A percentile compares a stretch with the other conserved stretches of the same genome.
Evolutionary conservation across 2,329 filamentous ascomycete genomes (phyloP).

Genomic region (Lasiodiplodia sp.): DNA sequence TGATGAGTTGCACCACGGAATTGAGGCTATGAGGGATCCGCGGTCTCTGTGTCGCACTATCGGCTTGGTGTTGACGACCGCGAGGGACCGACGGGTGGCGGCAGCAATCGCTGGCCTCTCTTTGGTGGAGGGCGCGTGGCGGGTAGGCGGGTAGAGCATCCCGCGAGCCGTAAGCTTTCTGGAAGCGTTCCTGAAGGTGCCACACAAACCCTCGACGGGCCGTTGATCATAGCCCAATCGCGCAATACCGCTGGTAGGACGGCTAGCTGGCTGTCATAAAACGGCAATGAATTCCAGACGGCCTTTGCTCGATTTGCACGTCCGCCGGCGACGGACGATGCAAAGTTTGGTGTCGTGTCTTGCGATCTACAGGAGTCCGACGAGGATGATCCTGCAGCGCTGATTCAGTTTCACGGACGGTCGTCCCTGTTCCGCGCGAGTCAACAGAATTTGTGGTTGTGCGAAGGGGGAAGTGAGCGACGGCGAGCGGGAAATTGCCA

Average conservation of each 20-base stretch:
- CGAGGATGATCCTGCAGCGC: slow-evolving; percentile 19
- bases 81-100: not conserved
- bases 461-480: slow-evolving; percentile 12
- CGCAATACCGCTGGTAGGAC: slow-evolving; percentile 1
- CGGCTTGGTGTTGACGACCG: slow-evolving; percentile 16
- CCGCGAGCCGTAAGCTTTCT: slow-evolving; percentile 15
- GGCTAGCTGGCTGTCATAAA: slow-evolving; percentile 6
- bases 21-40: slow-evolving; percentile 24
- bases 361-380: slow-evolving; percentile 15
- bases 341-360: slow-evolving; percentile 14
- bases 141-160: slow-evolving; percentile 6
- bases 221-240: slow-evolving; percentile 22
- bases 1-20: not conserved
- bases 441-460: slow-evolving; percentile 1
- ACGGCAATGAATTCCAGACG: slow-evolving; percentile 16
- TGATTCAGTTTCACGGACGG: slow-evolving; percentile 15
- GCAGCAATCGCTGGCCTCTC: slow-evolving; percentile 1
- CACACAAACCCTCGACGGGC: not conserved
- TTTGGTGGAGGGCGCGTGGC: not conserved
- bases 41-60: slow-evolving; percentile 18
- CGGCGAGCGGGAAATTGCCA: slow-evolving; percentile 22
- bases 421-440: slow-evolving; percentile 2
- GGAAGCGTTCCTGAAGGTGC: slow-evolving; percentile 27
- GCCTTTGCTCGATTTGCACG: slow-evolving; percentile 6
- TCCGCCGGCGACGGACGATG: not conserved